Evolutionary conservation across 2,329 filamentous ascomycete genomes (phyloP), one percentile per base, ranked within the genome.

Genomic region (Cyanodermella asteris): DNA sequence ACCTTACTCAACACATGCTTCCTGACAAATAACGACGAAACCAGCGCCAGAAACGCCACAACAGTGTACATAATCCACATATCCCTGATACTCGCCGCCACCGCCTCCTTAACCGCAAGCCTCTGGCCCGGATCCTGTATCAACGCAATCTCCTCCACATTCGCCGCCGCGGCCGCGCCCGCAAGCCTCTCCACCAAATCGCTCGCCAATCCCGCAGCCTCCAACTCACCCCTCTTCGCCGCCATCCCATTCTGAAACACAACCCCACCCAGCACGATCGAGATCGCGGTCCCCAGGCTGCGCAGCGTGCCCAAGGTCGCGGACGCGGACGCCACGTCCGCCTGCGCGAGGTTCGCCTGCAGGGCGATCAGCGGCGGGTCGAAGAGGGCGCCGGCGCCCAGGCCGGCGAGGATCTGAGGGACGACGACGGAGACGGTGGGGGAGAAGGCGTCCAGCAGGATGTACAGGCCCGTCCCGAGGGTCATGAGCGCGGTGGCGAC

Each of bases 231-330:
- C 15, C 57, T 52, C 35, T 66, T 61, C 23, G 51, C 53, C 34
- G 64, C 49, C 67, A 80, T 76, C 30, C 61, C 51, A 42, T 82
- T 81, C 46, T 78, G 70, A 49, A 82, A 81, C 18, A 82, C 61
- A 22, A 78, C 72, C n/a, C 72, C 68, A 13, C 76, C 76, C 19
- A 81, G 55, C 2, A 78, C 72, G 26, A 80, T 61, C 1, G 67
- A 69, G 12, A 71, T 61, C 3, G 68, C 61, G 0, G 68, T 75
- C 7, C 67, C 69, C 3, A 81, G 50, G 35, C 74, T 72, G 12
- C 74, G 64, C 6, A 70, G 55, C 31, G 66, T 61, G 0, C 49
- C 50, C 4, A 64, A 42, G 0, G 60, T 60, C 1, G 59, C 54
- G 0, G 59, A 64, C 0, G 61, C 61, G 0, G 53, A 51, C 0